These are phyloP conservation scores for Lepidium didymum DNA, from an alignment of 345 rosid genomes.

Conservation along the genomic window DNA sequence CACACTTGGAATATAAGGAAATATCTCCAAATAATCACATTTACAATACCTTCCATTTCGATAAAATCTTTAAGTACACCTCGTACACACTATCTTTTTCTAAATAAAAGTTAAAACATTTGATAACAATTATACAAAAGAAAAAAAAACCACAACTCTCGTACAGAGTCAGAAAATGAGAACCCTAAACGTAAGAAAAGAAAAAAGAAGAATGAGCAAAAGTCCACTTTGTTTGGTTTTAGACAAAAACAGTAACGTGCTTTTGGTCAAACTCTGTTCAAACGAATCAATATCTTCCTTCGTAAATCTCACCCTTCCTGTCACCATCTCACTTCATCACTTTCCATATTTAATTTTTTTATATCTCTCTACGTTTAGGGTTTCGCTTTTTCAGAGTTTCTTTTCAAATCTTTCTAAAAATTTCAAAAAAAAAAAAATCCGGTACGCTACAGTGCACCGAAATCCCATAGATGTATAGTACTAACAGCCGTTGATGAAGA, in stretches of 20 bases:
- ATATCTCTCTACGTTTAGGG: conserved; percentile 30
- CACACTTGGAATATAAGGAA: no score
- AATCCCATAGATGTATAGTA: conserved; percentile 77
- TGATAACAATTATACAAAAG: not conserved
- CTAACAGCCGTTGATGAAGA: conserved; percentile 29
- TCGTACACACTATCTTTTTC: no score
- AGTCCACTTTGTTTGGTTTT: conserved; percentile 27
- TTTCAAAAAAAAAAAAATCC: not conserved
- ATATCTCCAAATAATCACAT: no score
- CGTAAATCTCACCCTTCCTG: conserved; percentile 17
- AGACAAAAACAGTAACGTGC: conserved; percentile 30
- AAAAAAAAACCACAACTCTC: not conserved
- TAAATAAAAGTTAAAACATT: no score
- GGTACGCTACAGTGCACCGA: conserved; percentile 45
- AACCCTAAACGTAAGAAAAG: not conserved
- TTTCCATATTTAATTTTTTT: conserved; percentile 18
- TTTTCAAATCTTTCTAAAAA: not conserved
- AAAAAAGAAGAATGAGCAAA: not conserved
- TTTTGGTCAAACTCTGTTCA: conserved; percentile 30
- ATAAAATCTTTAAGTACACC: no score
- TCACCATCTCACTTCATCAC: conserved; percentile 10
- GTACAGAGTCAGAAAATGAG: conserved; percentile 14
- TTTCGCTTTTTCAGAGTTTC: conserved; percentile 11
- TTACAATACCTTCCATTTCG: no score
- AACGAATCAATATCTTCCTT: conserved; percentile 20